phyloP scores from a whole-genome alignment of 2,329 filamentous ascomycete species.

The Colletotrichum magnum region DNA sequence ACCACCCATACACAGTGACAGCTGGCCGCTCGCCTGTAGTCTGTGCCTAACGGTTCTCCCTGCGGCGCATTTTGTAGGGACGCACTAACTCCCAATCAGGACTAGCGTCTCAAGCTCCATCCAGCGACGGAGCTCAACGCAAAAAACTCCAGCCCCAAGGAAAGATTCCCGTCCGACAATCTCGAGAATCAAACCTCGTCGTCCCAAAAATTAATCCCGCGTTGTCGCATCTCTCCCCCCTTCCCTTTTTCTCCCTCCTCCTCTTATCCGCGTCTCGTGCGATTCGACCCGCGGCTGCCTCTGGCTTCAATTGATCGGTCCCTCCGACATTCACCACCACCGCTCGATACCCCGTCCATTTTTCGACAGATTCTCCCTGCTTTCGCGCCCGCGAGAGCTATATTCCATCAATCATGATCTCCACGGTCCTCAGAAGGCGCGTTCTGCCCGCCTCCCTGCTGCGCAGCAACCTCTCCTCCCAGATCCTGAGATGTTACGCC shows the following conservation, averaged over 20 bases:
- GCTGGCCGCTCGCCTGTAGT: neutral
- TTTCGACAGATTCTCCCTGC: slow-evolving; percentile 23
- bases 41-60: slow-evolving; percentile 32
- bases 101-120: slow-evolving; percentile 51
- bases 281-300: slow-evolving; percentile 36
- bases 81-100: slow-evolving; percentile 46
- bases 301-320: slow-evolving; percentile 36
- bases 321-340: slow-evolving; percentile 1
- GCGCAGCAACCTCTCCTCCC: slow-evolving; percentile 66
- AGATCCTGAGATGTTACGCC: slow-evolving; percentile 76
- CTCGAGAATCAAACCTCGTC: slow-evolving; percentile 46
- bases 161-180: slow-evolving; percentile 49
- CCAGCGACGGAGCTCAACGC: slow-evolving; percentile 57
- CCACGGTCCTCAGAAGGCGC: slow-evolving; percentile 75
- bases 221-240: slow-evolving; percentile 43
- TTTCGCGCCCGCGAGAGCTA: slow-evolving; percentile 36
- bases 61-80: slow-evolving; percentile 43
- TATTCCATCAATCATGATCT: slow-evolving; percentile 66
- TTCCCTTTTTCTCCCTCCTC: slow-evolving; percentile 22
- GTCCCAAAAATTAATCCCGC: slow-evolving; percentile 51
- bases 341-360: neutral
- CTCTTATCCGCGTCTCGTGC: slow-evolving; percentile 42
- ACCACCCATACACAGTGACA: neutral
- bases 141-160: slow-evolving; percentile 59
- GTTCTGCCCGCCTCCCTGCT: slow-evolving; percentile 67